Base-by-base conservation (phyloP, 1,284 basidiomycete genomes). In the Trametes hirsuta region DNA sequence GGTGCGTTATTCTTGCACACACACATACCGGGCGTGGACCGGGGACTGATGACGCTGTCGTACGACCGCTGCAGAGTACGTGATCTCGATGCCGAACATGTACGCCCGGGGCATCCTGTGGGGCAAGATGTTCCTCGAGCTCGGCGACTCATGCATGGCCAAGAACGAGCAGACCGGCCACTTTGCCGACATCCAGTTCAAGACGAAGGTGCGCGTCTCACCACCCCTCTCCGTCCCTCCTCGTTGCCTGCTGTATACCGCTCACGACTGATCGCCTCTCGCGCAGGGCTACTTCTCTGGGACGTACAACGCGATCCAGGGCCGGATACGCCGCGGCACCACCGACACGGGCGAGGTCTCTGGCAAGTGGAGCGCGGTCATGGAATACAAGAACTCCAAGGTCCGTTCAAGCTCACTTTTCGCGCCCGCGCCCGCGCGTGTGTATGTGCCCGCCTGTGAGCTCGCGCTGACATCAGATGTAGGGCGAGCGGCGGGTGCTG, bases 51-150 rank as follows among this genome's bases (percentile, higher is more conserved):
- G 47, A 48, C 47, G 37, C 52, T 10, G 37, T 51, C 34, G 42
- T 37, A 36, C 35, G 36, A 14, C 1, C 30, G 30, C 30, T 8
- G 30, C 73, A 87, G 91, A 93, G 67, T 95, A 95, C 74, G 83
- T 91, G 59, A 86, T 95, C 67, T 91, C 90, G 61, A 97, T 97
- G 95, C 95, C 95, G 36, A 97, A 97, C 79, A 97, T 97, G 92
- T 98, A 97, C 73, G 96, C 96, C 21, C 86, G 97, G 46, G 97
- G 97, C 1, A 99, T 99, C 69, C 77, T 98, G 46, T 98, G 98
- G 73, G 97, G 97, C 15, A 97, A 95, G 81, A 98, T 99, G 95
- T 90, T 98, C 18, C 81, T 98, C 51, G 97, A 99, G 78, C 82
- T 99, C 14, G 97, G 97, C 9, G 97, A 99, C 76, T 85, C 86